Base-by-base conservation (phyloP, 768 basidiomycete genomes). In the Lactarius indigo region DNA sequence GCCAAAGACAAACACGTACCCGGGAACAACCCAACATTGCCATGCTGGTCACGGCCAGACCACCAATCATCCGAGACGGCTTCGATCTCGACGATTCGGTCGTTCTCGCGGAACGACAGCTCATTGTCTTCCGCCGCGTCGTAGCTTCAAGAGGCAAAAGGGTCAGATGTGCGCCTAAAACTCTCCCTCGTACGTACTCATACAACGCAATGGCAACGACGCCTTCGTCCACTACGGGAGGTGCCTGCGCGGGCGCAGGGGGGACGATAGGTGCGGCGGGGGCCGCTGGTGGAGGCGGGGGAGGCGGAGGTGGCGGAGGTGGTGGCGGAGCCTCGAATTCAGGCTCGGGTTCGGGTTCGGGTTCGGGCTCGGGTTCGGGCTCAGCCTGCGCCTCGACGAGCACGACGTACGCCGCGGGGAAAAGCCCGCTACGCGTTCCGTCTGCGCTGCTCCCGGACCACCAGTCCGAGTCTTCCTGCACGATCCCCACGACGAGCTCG, bases 51-150 rank as follows among this genome's bases (percentile, higher is more conserved):
- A 71, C 77, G 84, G 3, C 92, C 92, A 69, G 87, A 81, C 92
- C 92, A 94, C 93, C 92, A 94, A 70, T 92, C 92, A n/a, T 93
- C 92, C 10, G 86, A 88, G 7, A 85, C 87, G 61, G 88, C 86
- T 72, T 93, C 91, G 61, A 97, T 91, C 63, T 89, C 81, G 20
- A 80, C 82, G 73, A 97, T 91, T 64, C 80, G 78, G 41, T 95
- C 94, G 31, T 92, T 92, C 75, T 94, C 94, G 35, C 75, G 79
- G 84, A 98, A 94, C 3, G 87, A 83, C 33, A 97, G 78, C 73
- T 97, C 95, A 73, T 98, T 97, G 70, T 94, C 94, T 74, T 97
- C 95, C 0, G 86, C 86, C 0, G 95, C 92, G 12, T 94, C 92
- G 72, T 96, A 96, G 69, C 92, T 95, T 58, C 8, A 62, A 52